A percentile compares a stretch with the other conserved stretches of the same genome.
Conservation (phyloP, 805 yeast genomes). For the Wickerhamiella sergipiensis region DNA sequence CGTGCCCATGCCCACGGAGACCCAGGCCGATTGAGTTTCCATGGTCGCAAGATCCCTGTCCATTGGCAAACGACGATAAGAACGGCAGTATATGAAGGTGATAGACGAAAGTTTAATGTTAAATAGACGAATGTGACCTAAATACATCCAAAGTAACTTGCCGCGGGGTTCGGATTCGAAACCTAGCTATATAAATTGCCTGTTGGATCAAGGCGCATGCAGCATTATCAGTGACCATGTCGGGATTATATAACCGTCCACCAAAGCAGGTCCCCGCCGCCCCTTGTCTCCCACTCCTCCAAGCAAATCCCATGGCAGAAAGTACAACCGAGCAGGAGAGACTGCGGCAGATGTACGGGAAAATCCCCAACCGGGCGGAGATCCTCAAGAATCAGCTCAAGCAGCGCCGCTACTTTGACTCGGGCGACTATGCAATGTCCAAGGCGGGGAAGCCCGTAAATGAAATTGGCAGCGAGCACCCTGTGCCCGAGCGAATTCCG, state of each 20-base stretch:
- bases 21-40: background rate
- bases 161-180: background rate
- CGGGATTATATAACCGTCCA: background rate
- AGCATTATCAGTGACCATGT: background rate
- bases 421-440: slow-evolving; percentile 85
- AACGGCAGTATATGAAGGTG: too few species aligned
- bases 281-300: background rate
- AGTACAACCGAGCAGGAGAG: slow-evolving; percentile 1
- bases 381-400: slow-evolving; percentile 27
- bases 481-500: slow-evolving; percentile 18
- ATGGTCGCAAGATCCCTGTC: background rate
- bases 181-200: background rate
- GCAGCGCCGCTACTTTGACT: slow-evolving; percentile 81
- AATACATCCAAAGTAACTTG: background rate
- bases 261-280: background rate
- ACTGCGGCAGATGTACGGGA: slow-evolving; percentile 8
- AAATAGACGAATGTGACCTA: background rate
- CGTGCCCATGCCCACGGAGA: too few species aligned
- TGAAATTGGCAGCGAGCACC: slow-evolving; percentile 19
- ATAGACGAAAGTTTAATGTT: background rate
- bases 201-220: background rate
- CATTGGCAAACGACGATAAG: too few species aligned
- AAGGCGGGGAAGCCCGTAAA: slow-evolving; percentile 24
- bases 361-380: slow-evolving; percentile 18
- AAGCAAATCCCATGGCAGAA: background rate